phyloP scores from a whole-genome alignment of 495 filamentous ascomycete genomes.

The Neurospora sp. region DNA sequence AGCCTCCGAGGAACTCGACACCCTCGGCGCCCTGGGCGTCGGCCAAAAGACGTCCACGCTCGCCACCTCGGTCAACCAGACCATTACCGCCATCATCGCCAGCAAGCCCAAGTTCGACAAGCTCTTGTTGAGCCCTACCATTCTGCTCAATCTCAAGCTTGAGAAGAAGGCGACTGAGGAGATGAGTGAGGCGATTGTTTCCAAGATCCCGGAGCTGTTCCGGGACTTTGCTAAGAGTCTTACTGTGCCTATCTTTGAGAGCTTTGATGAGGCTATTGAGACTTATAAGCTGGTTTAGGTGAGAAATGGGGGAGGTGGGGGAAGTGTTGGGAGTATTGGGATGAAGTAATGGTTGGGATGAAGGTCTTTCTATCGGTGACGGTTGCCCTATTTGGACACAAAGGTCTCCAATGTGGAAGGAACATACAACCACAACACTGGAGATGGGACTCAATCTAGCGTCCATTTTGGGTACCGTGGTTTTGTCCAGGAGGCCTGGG shows the following conservation, averaged over 20 bases:
- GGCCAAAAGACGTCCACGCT: constrained; percentile 17
- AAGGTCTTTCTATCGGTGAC: neutral
- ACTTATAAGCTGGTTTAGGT: constrained; percentile 8
- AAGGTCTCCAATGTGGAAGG: neutral
- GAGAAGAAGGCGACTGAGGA: constrained; percentile 24
- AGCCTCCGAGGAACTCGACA: constrained; percentile 6
- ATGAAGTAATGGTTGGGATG: neutral
- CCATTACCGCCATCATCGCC: constrained; percentile 16
- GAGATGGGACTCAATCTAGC: neutral
- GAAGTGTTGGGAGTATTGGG: neutral
- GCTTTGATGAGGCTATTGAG: constrained; percentile 20
- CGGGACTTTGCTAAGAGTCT: constrained; percentile 15
- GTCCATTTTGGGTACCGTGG: neutral
- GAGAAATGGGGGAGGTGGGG: neutral
- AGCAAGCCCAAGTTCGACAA: constrained; percentile 26
- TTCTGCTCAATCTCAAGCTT: constrained; percentile 21
- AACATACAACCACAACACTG: neutral
- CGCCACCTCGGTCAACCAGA: constrained; percentile 12
- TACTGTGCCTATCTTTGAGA: constrained; percentile 15
- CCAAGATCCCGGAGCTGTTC: constrained; percentile 24
- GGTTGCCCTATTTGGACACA: neutral
- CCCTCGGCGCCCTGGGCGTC: constrained; percentile 13
- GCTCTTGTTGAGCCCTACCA: constrained; percentile 20
- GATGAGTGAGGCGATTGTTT: constrained; percentile 18
- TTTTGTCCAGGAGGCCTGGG: neutral